Base-by-base conservation (phyloP, 352 stramenopile genomes). In the Phytopythium litorale region DNA sequence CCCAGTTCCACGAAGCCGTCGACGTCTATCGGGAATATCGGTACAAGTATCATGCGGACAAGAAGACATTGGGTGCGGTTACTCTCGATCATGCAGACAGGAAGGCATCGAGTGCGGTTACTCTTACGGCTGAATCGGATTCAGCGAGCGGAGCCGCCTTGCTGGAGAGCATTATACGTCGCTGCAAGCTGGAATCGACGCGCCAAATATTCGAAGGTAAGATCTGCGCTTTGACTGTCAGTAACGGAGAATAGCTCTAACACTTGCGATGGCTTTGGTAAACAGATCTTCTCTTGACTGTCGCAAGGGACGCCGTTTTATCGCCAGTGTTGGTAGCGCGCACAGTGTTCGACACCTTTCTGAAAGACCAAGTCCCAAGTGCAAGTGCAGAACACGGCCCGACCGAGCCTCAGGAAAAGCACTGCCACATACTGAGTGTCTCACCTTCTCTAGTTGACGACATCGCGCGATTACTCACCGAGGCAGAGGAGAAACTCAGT, bases 1-100 rank as follows among this genome's bases (percentile, higher is more conserved):
- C 42, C n/a, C 77, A 81, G 49, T 83, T 89, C 42, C 79, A 89
- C 43, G 77, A 87, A 15, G 70, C 76, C 9, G 69, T 89, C 3
- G 76, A 79, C 57, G 67, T 79, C 19, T 89, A 82, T 30, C 61
- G 67, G 19, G 77, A 79, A 19, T 71, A 63, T 43, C 28, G 62
- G 25, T 79, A 60, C 56, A 73, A 71, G 32, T 51, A n/a, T n/a
- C n/a, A n/a, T n/a, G n/a, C n/a, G n/a, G n/a, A n/a, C n/a, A n/a
- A n/a, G n/a, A n/a, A n/a, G n/a, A n/a, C n/a, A n/a, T n/a, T n/a
- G n/a, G n/a, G n/a, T n/a, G n/a, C n/a, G n/a, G n/a, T n/a, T n/a
- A n/a, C n/a, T n/a, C n/a, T n/a, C n/a, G n/a, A 37, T 16, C 7
- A 49, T 7, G 38, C 37, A 21, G 23, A 11, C 33, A 33, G 28